Evolutionary conservation across 208 protist species (phyloP), one percentile per base, ranked within the genome.

Genomic region (Trypanosoma melophagium): DNA sequence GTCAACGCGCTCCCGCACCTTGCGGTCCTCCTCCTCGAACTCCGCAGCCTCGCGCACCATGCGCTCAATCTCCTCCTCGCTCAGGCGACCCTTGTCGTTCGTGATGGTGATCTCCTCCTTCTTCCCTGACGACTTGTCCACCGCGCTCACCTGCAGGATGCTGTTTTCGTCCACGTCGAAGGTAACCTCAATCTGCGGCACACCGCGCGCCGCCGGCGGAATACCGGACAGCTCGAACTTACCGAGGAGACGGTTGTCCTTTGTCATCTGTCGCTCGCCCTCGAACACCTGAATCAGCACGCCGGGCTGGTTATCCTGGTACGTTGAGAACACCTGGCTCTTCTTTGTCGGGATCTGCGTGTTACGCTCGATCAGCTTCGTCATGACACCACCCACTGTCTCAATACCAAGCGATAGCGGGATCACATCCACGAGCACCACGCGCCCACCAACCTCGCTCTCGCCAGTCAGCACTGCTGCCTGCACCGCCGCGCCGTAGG

Each of bases 131-230:
- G 78, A 74, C 86, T 98, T 96, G 74, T 99, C 98, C 49, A 75
- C 77, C 38, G 98, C 98, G 41, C 66, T 72, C 24, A 99, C 98
- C 68, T 98, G 82, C 38, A 99, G 82, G 75, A 99, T 99, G 74
- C 98, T 97, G 79, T 99, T 98, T 57, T 96, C 95, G 86, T 99
- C 97, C 21, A 99, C 82, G 86, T 99, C 98, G 66, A 99, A 99
- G 21, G 90, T 97, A 42, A 99, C 98, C 72, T 99, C 97, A 77
- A 99, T 99, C 83, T 98, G 97, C 47, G 97, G 94, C 51, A 98
- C 96, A 83, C 98, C 97, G 50, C 87, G 87, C 24, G 88, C 81
- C 59, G 80, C 66, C 21, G 85, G 80, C 5, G 85, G 84, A 44
- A 94, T 92, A 57, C 76, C 89, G 9, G 83, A 81, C 12, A 99